phyloP scores from a whole-genome alignment of 78 protist genomes.

The Dictyostelium purpureum region DNA sequence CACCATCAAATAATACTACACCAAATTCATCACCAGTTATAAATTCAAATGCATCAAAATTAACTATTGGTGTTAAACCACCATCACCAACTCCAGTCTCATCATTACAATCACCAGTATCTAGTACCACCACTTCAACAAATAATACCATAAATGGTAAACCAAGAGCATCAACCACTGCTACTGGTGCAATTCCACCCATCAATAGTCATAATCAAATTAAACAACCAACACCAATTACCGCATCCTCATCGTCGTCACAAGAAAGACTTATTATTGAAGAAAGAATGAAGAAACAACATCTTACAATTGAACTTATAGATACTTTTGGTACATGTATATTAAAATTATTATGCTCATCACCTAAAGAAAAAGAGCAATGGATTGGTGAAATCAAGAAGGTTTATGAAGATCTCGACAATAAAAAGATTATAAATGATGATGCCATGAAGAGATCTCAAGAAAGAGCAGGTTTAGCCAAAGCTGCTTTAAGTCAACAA shows the following conservation, averaged over 20 bases:
- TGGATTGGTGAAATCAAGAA: conserved; percentile 56
- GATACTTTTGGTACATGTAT: conserved; percentile 62
- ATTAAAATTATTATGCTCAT: conserved; percentile 44
- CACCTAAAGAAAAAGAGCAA: conserved; percentile 25
- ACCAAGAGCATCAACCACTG: conserved; percentile 16
- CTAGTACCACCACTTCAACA: conserved; percentile 7
- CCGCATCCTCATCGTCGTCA: conserved; percentile 13
- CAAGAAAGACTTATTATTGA: conserved; percentile 26
- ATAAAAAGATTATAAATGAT: conserved; percentile 50
- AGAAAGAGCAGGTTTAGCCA: conserved; percentile 60
- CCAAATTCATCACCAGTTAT: neutral
- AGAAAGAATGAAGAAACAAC: neutral
- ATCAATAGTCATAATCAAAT: conserved; percentile 11
- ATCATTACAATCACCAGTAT: neutral
- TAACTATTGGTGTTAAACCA: conserved; percentile 2
- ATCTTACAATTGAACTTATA: conserved; percentile 41
- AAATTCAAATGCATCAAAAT: neutral
- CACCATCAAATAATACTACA: neutral
- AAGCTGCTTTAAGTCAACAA: conserved; percentile 60
- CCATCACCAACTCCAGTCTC: neutral
- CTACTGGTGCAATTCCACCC: neutral
- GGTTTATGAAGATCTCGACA: conserved; percentile 54
- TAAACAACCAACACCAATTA: conserved; percentile 31
- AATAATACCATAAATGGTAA: neutral
- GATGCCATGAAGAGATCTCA: conserved; percentile 79